Base-by-base conservation (phyloP, 164 flowering plant species). In the Aristolochia californica region DNA sequence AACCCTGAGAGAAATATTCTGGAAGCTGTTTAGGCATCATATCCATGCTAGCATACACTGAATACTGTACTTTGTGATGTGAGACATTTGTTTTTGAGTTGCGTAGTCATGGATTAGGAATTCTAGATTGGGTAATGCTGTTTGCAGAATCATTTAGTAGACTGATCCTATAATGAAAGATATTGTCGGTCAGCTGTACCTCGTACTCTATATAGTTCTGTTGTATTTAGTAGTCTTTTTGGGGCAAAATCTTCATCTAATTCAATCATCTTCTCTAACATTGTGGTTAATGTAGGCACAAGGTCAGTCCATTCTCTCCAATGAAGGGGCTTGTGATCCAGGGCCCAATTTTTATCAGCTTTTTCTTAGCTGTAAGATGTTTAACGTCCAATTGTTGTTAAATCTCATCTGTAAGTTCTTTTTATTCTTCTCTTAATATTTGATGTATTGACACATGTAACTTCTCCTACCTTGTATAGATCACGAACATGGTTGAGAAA, bases 341-440 rank as follows among this genome's bases (percentile, higher is more conserved):
- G 66, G 97, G 84, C 52, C 97, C 99, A 44, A 28, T 89, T 58
- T 89, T 89, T 49, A 47, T 87, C 73, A 81, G 96, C 58, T 93
- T 89, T 61, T 89, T 69, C 77, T 65, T 85, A 11, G 99, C 85
- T 50, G 99, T 89, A 87, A 85, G 90, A 59, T 57, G 23, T 25
- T 30, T 45, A 44, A 27, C 25, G 8, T 48, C 57, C 28, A 28
- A 48, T n/a, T 15, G 23, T 27, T 11, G 9, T 23, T 50, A 23
- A 22, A 22, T 22, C 14, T 50, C 28, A 22, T 50, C 40, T 50
- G 15, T 13, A 50, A 23, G 13, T 50, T 23, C 0, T 10, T 22
- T 1, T 22, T 50, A 5, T 17, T 5, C 28, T 15, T 27, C 43
- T 34, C 26, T 3, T 0, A 18, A 24, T 30, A 28, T 27, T n/a